phyloP scores from a whole-genome alignment of 2,329 filamentous ascomycete genomes.

The Penicillium occitanis region DNA sequence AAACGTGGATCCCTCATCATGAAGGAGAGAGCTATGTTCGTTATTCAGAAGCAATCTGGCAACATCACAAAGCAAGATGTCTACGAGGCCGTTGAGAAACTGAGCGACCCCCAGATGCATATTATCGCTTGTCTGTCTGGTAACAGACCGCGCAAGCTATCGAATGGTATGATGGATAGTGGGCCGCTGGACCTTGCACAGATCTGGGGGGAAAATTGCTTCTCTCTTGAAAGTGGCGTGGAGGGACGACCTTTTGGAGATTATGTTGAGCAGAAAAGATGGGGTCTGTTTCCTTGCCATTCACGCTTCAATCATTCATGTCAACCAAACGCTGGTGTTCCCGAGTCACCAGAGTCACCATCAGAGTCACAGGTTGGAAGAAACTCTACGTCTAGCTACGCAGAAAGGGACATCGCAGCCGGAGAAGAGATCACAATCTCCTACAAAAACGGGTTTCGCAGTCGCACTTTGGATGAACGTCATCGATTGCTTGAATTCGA shows the following conservation, averaged over 20 bases:
- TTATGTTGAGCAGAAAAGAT: neutral
- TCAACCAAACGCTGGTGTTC: neutral
- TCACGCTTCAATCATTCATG: conserved; percentile 19
- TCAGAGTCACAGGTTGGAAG: neutral
- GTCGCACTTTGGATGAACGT: conserved; percentile 11
- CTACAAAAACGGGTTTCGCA: conserved; percentile 15
- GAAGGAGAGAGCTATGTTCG: neutral
- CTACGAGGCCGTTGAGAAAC: neutral
- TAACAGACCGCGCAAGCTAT: neutral
- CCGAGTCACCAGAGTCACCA: neutral
- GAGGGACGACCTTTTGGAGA: neutral
- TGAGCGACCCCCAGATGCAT: neutral
- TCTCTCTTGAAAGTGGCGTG: neutral
- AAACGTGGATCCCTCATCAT: conserved; percentile 4
- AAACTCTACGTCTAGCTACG: neutral
- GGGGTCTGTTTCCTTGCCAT: conserved; percentile 6
- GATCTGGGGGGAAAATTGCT: neutral
- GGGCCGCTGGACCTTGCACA: neutral
- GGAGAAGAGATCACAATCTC: conserved; percentile 15
- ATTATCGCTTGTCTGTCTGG: neutral
- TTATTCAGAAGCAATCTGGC: neutral
- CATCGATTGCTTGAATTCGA: conserved; percentile 17
- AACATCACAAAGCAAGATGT: neutral
- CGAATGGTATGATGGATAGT: neutral
- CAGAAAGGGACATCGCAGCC: conserved; percentile 10